phyloP scores from a whole-genome alignment of 2,329 filamentous ascomycete species.

The Fusarium vanettenii region DNA sequence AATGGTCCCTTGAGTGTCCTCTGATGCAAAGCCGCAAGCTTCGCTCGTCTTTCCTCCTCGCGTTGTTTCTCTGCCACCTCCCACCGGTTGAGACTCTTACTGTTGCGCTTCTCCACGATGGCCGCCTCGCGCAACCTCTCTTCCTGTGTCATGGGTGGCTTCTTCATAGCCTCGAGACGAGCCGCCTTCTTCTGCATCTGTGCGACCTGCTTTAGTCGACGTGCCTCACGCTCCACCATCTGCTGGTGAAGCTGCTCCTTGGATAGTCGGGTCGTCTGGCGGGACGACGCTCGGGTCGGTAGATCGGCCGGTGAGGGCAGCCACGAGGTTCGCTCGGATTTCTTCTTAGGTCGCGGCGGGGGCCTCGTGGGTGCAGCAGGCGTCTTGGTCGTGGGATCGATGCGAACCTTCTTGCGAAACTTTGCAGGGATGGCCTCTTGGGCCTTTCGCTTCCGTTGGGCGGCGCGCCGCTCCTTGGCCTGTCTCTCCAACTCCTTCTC shows the following conservation, averaged over 20 bases:
- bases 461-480: constrained; percentile 74
- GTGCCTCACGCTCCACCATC: constrained; percentile 78
- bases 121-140: constrained; percentile 87
- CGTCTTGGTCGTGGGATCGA: constrained; percentile 63
- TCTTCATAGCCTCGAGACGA: constrained; percentile 78
- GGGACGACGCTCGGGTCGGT: constrained; percentile 69
- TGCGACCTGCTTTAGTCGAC: constrained; percentile 76
- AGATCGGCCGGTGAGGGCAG: constrained; percentile 65
- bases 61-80: constrained; percentile 91
- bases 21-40: constrained; percentile 88
- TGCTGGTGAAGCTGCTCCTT: constrained; percentile 75
- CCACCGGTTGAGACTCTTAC: constrained; percentile 92
- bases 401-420: constrained; percentile 81
- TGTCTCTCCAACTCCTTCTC: constrained; percentile 87
- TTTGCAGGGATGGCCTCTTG: constrained; percentile 78
- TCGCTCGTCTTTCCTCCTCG: constrained; percentile 84
- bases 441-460: constrained; percentile 82
- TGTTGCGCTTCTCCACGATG: constrained; percentile 84
- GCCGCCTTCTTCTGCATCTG: constrained; percentile 76
- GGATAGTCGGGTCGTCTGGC: constrained; percentile 67
- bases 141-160: constrained; percentile 86
- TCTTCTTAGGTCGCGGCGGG: constrained; percentile 66
- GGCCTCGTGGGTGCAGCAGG: constrained; percentile 53
- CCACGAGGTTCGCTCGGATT: constrained; percentile 70
- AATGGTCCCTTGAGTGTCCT: constrained; percentile 89